phyloP scores from a whole-genome alignment of 2,329 filamentous ascomycete species.

The Pseudopithomyces chartarum region DNA sequence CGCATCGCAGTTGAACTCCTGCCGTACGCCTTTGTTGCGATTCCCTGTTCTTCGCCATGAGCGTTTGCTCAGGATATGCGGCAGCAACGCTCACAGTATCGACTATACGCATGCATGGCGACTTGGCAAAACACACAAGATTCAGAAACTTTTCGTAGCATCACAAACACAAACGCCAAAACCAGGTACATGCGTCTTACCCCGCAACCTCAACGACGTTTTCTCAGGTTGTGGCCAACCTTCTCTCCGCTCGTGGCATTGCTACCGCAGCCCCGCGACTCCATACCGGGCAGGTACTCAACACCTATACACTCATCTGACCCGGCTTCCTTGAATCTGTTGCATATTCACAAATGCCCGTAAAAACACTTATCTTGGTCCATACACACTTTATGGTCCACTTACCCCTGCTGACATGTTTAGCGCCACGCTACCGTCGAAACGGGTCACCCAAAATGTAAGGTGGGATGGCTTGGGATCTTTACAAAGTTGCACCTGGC shows the following conservation, averaged over 20 bases:
- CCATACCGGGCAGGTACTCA: neutral
- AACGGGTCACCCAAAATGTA: neutral
- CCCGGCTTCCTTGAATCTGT: neutral
- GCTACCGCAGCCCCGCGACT: neutral
- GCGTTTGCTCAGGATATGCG: no score
- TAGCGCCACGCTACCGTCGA: slow-evolving; percentile 4
- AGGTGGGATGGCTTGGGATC: slow-evolving; percentile 2
- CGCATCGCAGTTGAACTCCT: no score
- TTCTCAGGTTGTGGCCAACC: neutral
- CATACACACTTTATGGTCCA: neutral
- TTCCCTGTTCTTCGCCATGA: no score
- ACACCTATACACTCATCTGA: neutral
- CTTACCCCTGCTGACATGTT: slow-evolving; percentile 2
- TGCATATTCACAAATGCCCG: neutral
- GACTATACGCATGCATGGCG: no score
- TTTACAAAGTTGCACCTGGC: neutral
- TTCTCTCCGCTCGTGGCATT: neutral
- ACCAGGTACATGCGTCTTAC: neutral
- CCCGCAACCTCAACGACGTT: neutral
- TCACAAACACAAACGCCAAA: neutral
- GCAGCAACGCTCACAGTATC: no score
- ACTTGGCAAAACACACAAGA: no score
- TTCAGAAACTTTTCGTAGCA: neutral
- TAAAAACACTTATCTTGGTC: neutral
- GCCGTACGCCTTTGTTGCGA: no score